Percentiles rank a stretch among this genome's conserved stretches.
These are phyloP conservation scores for Kodamaea sagamina DNA, from an alignment of 805 yeast species.

Conservation along the genomic window DNA sequence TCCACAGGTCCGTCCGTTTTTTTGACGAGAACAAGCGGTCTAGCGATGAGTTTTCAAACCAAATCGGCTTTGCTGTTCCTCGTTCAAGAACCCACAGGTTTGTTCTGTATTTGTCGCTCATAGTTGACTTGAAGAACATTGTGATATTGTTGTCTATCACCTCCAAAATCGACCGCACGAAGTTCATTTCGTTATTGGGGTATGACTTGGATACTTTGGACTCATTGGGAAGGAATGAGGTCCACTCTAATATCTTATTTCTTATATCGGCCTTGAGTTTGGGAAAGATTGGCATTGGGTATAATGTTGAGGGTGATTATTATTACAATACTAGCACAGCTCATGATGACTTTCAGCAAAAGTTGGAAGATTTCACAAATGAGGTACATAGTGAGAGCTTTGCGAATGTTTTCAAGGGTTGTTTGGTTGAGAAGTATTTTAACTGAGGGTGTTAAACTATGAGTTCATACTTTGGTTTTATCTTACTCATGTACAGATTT, in stretches of 20 bases:
- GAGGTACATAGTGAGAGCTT: slow-evolving; percentile 25
- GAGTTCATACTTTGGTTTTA: too few species aligned
- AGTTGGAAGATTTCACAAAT: slow-evolving; percentile 7
- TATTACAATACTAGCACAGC: slow-evolving; percentile 24
- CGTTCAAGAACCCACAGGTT: slow-evolving; percentile 17
- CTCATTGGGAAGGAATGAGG: slow-evolving; percentile 10
- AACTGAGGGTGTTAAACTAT: too few species aligned
- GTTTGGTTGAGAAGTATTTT: slow-evolving; percentile 28
- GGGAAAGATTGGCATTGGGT: slow-evolving; percentile 32
- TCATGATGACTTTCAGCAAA: slow-evolving; percentile 4
- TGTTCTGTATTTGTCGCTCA: slow-evolving; percentile 23
- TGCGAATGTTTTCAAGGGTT: slow-evolving; percentile 30
- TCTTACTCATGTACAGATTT: too few species aligned
- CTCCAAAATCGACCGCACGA: slow-evolving; percentile 23
- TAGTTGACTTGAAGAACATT: slow-evolving; percentile 35
- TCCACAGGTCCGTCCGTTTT: slow-evolving; percentile 17
- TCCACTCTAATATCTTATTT: slow-evolving; percentile 25
- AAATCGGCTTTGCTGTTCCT: slow-evolving; percentile 24
- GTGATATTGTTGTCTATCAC: slow-evolving; percentile 30
- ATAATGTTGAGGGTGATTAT: slow-evolving; percentile 24
- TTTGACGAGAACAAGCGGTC: slow-evolving; percentile 14
- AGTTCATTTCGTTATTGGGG: slow-evolving; percentile 31
- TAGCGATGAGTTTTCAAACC: slow-evolving; percentile 10
- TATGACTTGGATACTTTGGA: slow-evolving; percentile 18
- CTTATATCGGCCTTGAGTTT: slow-evolving; percentile 28